Base-by-base conservation (phyloP, 495 filamentous ascomycete genomes). In the Sporormia fimetaria region DNA sequence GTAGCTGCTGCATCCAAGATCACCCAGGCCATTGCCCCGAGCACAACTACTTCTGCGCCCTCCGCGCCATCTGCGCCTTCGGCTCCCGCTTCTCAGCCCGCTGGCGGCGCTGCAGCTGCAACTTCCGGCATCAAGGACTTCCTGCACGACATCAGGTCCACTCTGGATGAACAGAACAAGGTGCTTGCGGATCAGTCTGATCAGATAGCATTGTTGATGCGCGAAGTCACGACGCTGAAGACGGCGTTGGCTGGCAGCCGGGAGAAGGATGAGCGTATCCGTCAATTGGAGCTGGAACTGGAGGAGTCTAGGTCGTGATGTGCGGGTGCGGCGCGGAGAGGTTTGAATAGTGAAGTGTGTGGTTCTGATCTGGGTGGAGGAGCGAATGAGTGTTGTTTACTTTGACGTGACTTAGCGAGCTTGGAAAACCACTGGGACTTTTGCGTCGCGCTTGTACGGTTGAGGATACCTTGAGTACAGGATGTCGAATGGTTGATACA, bases 171-270 rank as follows among this genome's bases (percentile, higher is more conserved):
- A 29, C 81, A 84, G 57, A 74, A 63, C 31, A 62, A 65, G 57
- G 68, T 75, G 35, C 76, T 87, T 49, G 67, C 57, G 36, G 62
- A 59, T n/a, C 73, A 76, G 54, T 67, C 54, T 37, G 73, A 80
- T 37, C 68, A 78, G 60, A 83, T 86, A 44, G 63, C 57, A 12
- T 61, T 70, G 24, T 57, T 88, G 28, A 74, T 76, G 0, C 62
- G 63, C 17, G 81, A 87, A 57, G 75, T 88, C 11, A 81, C 80
- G 58, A 66, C 65, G 10, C 62, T 88, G 44, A 85, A 83, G 66
- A 73, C 59, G 69, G 64, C 43, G 63, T 78, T 21, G 71, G 65
- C n/a, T 60, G 70, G 1, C 62, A 70, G 48, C 5, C 27, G 51
- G 15, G 42, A 66, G 51, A 77, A 80, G 65, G 78, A 71, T 56